These are phyloP conservation scores for Yamadazyma oceani DNA, from an alignment of 1,139 yeast species.

Conservation along the genomic window DNA sequence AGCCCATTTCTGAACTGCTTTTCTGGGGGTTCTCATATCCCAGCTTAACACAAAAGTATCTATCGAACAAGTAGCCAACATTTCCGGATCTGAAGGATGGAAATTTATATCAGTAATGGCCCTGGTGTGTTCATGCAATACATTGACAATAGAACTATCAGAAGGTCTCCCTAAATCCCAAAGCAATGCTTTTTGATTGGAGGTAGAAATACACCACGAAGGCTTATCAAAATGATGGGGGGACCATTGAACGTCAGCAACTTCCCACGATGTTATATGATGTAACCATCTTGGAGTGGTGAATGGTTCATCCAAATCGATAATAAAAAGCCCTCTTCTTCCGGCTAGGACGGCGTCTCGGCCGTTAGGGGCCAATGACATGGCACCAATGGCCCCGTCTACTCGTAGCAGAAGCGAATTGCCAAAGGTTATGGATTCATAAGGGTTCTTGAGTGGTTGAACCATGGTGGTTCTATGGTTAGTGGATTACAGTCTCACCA, in stretches of 20 bases:
- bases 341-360: slow-evolving; percentile 93
- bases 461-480: slow-evolving; percentile 8
- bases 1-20: slow-evolving; percentile 76
- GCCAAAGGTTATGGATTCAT: slow-evolving; percentile 63
- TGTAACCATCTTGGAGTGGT: slow-evolving; percentile 93
- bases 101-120: slow-evolving; percentile 96
- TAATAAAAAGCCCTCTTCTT: slow-evolving; percentile 78
- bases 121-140: slow-evolving; percentile 83
- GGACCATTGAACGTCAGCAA: slow-evolving; percentile 98
- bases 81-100: slow-evolving; percentile 82
- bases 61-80: slow-evolving; percentile 90
- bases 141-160: slow-evolving; percentile 77
- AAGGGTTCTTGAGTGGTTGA: slow-evolving; percentile 21
- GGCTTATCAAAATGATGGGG: slow-evolving; percentile 80
- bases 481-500: too few relatives aligned
- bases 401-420: slow-evolving; percentile 79
- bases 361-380: slow-evolving; percentile 89
- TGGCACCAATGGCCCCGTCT: slow-evolving; percentile 92
- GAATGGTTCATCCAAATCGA: slow-evolving; percentile 95
- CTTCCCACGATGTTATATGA: slow-evolving; percentile 96
- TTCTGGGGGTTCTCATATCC: slow-evolving; percentile 81
- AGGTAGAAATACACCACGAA: slow-evolving; percentile 89
- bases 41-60: slow-evolving; percentile 86
- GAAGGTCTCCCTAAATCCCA: slow-evolving; percentile 88
- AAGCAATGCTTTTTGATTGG: slow-evolving; percentile 90